Conservation (phyloP, 2,329 filamentous ascomycete genomes). For the Clarireedia hainanense region DNA sequence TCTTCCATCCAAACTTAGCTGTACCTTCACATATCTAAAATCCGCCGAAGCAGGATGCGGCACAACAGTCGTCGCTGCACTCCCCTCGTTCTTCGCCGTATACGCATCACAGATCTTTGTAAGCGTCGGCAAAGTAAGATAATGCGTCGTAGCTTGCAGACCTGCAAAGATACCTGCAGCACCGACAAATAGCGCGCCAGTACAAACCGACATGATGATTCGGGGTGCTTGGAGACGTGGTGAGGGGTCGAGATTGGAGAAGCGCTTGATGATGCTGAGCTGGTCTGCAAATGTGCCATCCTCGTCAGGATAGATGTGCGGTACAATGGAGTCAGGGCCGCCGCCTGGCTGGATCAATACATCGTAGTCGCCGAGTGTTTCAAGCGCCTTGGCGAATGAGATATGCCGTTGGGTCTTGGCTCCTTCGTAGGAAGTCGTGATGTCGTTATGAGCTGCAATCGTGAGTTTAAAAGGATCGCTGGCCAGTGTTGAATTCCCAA, state of each 20-base stretch:
- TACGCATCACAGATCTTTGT: constrained; percentile 50
- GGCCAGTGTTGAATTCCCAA: not conserved
- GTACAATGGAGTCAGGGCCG: constrained; percentile 47
- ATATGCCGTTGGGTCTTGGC: constrained; percentile 34
- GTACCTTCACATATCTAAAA: constrained; percentile 7
- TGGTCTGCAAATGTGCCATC: constrained; percentile 58
- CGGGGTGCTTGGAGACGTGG: constrained; percentile 60
- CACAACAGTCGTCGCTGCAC: not conserved
- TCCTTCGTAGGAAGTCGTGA: constrained; percentile 1
- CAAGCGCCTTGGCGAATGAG: constrained; percentile 68
- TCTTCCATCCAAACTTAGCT: not conserved
- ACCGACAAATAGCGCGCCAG: constrained; percentile 69
- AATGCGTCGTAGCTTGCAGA: constrained; percentile 74
- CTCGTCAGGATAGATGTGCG: not conserved
- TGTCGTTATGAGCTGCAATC: constrained; percentile 2
- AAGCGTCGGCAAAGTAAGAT: constrained; percentile 70
- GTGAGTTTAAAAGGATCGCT: constrained; percentile 5
- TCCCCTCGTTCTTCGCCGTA: not conserved
- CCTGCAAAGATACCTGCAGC: constrained; percentile 70
- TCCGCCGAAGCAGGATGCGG: constrained; percentile 1
- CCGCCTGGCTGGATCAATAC: constrained; percentile 73
- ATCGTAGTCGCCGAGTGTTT: constrained; percentile 53
- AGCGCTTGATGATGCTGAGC: constrained; percentile 64
- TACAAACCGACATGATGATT: constrained; percentile 72
- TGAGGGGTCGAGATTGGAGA: constrained; percentile 69